Evolutionary conservation across 768 basidiomycete genomes (phyloP).

Genomic region (Sarcomyxa edulis): DNA sequence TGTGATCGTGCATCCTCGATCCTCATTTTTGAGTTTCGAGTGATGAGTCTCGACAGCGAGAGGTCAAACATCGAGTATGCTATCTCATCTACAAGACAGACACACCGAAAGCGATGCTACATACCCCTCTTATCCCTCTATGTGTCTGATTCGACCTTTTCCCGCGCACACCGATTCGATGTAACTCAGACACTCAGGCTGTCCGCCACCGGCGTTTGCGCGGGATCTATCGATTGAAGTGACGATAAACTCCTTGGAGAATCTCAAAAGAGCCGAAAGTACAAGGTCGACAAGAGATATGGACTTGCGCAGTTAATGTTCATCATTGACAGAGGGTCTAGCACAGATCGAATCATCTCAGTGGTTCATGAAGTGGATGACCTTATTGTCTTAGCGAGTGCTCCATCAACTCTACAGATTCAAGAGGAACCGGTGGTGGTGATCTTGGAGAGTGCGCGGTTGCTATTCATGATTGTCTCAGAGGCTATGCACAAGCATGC

Average conservation of each 20-base stretch:
- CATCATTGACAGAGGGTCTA: not conserved
- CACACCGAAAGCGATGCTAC: conserved; percentile 48
- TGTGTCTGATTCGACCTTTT: conserved; percentile 45
- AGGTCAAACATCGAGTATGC: too few species aligned
- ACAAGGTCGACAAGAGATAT: not conserved
- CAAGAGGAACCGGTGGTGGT: conserved; percentile 32
- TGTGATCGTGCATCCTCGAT: too few species aligned
- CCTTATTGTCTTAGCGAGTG: conserved; percentile 68
- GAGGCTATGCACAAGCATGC: conserved; percentile 56
- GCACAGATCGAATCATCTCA: too few species aligned
- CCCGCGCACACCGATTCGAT: conserved; percentile 13
- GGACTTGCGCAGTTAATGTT: not conserved
- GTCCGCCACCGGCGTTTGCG: conserved; percentile 64
- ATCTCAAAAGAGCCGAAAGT: conserved; percentile 54
- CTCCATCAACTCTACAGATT: conserved; percentile 54
- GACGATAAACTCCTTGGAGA: conserved; percentile 66
- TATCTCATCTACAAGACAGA: too few species aligned
- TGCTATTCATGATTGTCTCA: conserved; percentile 60
- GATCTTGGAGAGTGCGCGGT: conserved; percentile 44
- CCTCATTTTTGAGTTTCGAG: too few species aligned
- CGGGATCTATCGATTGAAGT: conserved; percentile 66
- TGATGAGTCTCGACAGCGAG: too few species aligned
- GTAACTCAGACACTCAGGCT: too few species aligned
- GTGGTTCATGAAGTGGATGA: conserved; percentile 79
- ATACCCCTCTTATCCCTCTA: conserved; percentile 54